phyloP scores from a whole-genome alignment of 129 eudicot genomes.

The Calendula officinalis region DNA sequence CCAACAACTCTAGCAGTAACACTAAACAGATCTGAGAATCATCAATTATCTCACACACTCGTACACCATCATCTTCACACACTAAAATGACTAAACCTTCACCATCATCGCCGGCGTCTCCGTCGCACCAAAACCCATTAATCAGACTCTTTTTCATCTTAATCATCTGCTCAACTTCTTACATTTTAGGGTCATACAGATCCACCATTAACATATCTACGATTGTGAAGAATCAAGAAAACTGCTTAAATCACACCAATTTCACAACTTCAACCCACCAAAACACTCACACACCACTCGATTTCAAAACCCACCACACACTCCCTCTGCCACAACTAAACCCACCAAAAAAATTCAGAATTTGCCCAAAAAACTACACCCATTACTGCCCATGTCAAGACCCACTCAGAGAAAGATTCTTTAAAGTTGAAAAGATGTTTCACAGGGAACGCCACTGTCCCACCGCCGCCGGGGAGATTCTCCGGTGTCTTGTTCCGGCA shows the following conservation, averaged over 20 bases:
- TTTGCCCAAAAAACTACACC: conserved; percentile 45
- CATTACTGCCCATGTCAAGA: conserved; percentile 60
- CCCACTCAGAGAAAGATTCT: conserved; percentile 24
- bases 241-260: conserved; percentile 4
- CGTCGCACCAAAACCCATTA: conserved; percentile 27
- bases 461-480: conserved; percentile 16
- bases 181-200: conserved; percentile 41
- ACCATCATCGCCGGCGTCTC: conserved; percentile 14
- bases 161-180: conserved; percentile 30
- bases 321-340: conserved; percentile 6
- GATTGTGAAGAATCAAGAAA: conserved; percentile 7
- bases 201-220: conserved; percentile 18
- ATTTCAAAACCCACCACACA: conserved; percentile 34
- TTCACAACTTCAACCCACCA: conserved; percentile 4
- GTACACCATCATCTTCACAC: conserved; percentile 32
- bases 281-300: conserved; percentile 21
- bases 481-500: conserved; percentile 36
- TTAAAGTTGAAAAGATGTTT: conserved; percentile 17
- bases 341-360: conserved; percentile 9
- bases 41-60: conserved; percentile 24
- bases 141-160: conserved; percentile 23
- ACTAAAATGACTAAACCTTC: conserved; percentile 30
- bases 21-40: conserved; percentile 17
- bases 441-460: conserved; percentile 47
- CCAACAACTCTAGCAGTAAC: conserved; percentile 18